Conservation (phyloP, 169 alveolate genomes). For the Cryptosporidium sp. region DNA sequence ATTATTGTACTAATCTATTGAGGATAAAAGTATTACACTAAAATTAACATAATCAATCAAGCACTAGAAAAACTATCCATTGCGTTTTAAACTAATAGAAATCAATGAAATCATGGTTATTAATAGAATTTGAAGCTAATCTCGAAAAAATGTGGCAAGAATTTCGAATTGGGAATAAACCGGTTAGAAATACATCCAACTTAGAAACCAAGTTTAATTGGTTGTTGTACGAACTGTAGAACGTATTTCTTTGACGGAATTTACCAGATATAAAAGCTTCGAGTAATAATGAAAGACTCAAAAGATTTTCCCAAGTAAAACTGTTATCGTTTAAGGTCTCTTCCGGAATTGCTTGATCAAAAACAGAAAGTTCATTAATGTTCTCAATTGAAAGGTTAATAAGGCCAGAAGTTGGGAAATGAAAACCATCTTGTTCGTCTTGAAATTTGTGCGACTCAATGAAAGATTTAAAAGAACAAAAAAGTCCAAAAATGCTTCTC, state of each 20-base stretch:
- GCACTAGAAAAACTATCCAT: not conserved
- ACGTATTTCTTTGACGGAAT: not conserved
- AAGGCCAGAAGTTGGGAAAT: not conserved
- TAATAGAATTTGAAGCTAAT: slow-evolving; percentile 5
- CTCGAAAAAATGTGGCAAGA: not conserved
- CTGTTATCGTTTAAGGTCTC: not conserved
- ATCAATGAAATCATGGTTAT: not conserved
- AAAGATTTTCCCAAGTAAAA: not conserved
- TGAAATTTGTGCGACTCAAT: not conserved
- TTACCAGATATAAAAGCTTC: not conserved
- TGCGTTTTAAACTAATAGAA: not conserved
- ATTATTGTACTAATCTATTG: too few species aligned
- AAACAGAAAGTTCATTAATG: not conserved
- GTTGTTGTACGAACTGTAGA: not conserved
- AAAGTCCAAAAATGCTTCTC: not conserved
- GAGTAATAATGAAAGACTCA: slow-evolving; percentile 15
- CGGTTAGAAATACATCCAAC: not conserved
- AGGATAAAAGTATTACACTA: too few species aligned
- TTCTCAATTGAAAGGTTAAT: slow-evolving; percentile 2
- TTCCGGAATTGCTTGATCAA: not conserved
- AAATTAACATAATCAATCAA: not conserved
- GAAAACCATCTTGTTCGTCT: not conserved
- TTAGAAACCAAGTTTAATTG: not conserved
- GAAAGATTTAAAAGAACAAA: not conserved
- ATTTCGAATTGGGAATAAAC: not conserved